Percentiles rank a stretch among this genome's conserved stretches.
phyloP scores from a whole-genome alignment of 257 asterid genomes.

The Echites panduratus region DNA sequence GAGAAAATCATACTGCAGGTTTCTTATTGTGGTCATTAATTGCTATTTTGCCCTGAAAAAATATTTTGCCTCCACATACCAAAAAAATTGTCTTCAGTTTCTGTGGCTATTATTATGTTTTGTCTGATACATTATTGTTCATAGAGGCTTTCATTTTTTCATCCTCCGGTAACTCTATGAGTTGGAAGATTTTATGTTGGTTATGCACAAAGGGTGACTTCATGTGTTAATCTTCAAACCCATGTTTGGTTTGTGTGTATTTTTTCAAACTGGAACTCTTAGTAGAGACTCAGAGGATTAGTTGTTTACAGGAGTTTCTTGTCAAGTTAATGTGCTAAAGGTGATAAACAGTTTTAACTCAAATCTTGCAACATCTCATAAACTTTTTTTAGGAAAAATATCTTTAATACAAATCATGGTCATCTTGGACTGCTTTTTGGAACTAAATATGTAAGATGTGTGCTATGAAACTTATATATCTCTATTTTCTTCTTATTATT shows the following conservation, averaged over 20 bases:
- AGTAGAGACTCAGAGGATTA: not conserved
- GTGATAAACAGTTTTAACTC: not conserved
- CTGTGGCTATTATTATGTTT: not conserved
- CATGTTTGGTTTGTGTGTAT: not conserved
- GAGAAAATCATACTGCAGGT: conserved; percentile 99
- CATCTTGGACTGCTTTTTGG: not conserved
- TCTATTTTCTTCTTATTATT: not conserved
- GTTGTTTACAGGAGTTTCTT: not conserved
- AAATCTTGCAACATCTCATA: not conserved
- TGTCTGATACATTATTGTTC: not conserved
- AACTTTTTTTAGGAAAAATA: not conserved
- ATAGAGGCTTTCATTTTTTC: not conserved
- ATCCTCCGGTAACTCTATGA: not conserved
- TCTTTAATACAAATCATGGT: not conserved
- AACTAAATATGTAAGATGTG: not conserved
- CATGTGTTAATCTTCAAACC: not conserved
- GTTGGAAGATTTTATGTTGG: not conserved
- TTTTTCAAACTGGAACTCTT: not conserved
- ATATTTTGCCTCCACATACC: not conserved
- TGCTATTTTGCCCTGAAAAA: not conserved
- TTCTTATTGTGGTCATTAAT: not conserved
- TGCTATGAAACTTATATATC: not conserved
- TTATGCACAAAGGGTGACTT: not conserved
- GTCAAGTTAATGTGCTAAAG: not conserved
- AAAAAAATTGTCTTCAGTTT: not conserved